Conservation (phyloP, 169 alveolate genomes). For the Eimeria maxima region DNA sequence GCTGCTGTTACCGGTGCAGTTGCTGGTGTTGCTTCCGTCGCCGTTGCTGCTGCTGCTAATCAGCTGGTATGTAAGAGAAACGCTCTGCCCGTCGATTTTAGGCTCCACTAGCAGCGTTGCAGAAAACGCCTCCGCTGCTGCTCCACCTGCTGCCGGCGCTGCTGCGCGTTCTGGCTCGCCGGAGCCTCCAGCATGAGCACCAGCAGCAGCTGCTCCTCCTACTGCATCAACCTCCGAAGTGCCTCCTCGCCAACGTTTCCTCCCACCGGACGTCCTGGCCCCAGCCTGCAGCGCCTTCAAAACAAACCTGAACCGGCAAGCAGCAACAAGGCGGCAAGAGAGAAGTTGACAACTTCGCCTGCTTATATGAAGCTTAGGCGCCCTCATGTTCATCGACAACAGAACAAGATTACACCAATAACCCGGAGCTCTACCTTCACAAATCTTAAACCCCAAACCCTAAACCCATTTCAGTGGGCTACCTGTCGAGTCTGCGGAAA, state of each 20-base stretch:
- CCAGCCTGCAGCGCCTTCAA: neutral
- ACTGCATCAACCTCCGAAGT: neutral
- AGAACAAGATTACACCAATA: neutral
- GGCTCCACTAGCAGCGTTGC: slow-evolving; percentile 63
- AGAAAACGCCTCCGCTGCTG: slow-evolving; percentile 20
- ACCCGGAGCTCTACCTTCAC: neutral
- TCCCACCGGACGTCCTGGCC: neutral
- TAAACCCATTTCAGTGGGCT: neutral
- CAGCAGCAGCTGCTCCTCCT: neutral
- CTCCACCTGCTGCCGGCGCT: neutral
- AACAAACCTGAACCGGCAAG: neutral
- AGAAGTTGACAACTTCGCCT: neutral
- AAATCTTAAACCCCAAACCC: slow-evolving; percentile 21
- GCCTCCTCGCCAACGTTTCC: neutral
- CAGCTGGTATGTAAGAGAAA: neutral
- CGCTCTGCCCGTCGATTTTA: slow-evolving; percentile 66
- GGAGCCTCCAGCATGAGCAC: neutral
- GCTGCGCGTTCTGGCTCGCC: neutral
- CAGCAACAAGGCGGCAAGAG: neutral
- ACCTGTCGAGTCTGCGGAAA: slow-evolving; percentile 50
- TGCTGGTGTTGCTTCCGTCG: neutral
- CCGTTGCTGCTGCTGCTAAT: slow-evolving; percentile 1
- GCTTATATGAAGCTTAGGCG: neutral
- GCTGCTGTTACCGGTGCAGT: neutral
- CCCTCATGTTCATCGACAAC: neutral